Percentiles rank a stretch among this genome's conserved stretches.
Evolutionary conservation across 192 early-diverging fungal genomes (phyloP).

Genomic region (Coemansia sp.): DNA sequence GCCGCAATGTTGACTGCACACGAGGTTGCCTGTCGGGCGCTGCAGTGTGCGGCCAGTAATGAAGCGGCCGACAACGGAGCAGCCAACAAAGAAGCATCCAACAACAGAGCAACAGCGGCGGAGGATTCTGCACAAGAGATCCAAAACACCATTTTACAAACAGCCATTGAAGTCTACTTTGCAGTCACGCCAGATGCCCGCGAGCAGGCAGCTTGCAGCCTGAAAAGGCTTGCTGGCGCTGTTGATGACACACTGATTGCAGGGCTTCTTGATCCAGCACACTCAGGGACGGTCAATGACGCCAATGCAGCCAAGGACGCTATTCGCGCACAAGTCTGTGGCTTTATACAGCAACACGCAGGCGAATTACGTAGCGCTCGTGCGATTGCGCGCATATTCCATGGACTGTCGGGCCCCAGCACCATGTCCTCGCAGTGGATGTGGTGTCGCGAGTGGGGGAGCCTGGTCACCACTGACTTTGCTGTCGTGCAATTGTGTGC

Average conservation of each 20-base stretch:
- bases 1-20: constrained; percentile 21
- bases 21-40: too few species aligned
- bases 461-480: constrained; percentile 38
- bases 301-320: not conserved
- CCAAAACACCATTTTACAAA: constrained; percentile 24
- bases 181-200: constrained; percentile 11
- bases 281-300: not conserved
- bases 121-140: not conserved
- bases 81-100: not conserved
- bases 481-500: constrained; percentile 35
- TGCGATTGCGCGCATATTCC: constrained; percentile 43
- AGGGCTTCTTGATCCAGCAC: not conserved
- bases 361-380: constrained; percentile 30
- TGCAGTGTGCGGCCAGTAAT: not conserved
- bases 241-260: not conserved
- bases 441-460: constrained; percentile 49
- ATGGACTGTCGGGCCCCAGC: constrained; percentile 43
- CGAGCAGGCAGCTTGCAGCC: not conserved
- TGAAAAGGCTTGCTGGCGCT: not conserved
- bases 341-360: constrained; percentile 33
- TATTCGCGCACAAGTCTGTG: constrained; percentile 11
- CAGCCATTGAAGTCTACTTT: constrained; percentile 36
- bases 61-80: not conserved
- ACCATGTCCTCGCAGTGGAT: constrained; percentile 40
- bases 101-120: not conserved